phyloP scores from a whole-genome alignment of 2,329 filamentous ascomycete species.

The Sporothrix humicola region DNA sequence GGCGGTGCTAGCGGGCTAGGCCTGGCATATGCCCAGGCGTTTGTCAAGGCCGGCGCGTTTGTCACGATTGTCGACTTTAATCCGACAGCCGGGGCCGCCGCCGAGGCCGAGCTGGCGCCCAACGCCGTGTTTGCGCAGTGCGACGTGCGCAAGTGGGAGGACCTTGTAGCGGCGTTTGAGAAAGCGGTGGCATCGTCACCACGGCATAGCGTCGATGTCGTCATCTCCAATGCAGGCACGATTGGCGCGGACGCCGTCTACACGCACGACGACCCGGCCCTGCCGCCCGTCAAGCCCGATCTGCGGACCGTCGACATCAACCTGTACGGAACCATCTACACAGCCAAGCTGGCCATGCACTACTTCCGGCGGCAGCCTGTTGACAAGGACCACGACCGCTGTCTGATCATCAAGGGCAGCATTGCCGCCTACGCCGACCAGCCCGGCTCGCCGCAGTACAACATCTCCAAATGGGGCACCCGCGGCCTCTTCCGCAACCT shows the following conservation, averaged over 20 bases:
- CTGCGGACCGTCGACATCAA: slow-evolving; percentile 52
- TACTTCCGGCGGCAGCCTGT: slow-evolving; percentile 53
- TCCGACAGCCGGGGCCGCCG: slow-evolving; percentile 42
- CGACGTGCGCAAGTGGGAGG: slow-evolving; percentile 52
- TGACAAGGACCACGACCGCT: slow-evolving; percentile 49
- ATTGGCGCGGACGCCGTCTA: slow-evolving; percentile 37
- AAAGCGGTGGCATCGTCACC: slow-evolving; percentile 47
- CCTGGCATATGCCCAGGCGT: slow-evolving; percentile 46
- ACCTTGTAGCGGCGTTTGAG: slow-evolving; percentile 51
- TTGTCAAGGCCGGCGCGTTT: slow-evolving; percentile 47
- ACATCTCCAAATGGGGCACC: slow-evolving; percentile 51
- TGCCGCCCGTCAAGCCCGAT: slow-evolving; percentile 47
- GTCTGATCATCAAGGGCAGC: slow-evolving; percentile 56
- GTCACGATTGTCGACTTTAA: slow-evolving; percentile 51
- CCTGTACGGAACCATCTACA: slow-evolving; percentile 52
- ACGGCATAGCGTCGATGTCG: slow-evolving; percentile 50
- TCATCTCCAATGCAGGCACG: slow-evolving; percentile 57
- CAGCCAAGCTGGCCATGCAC: slow-evolving; percentile 53
- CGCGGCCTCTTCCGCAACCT: slow-evolving; percentile 52
- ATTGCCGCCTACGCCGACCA: slow-evolving; percentile 56
- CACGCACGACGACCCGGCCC: slow-evolving; percentile 37
- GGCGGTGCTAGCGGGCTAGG: slow-evolving; percentile 55
- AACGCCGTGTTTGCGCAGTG: slow-evolving; percentile 37
- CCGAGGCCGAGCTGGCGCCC: slow-evolving; percentile 29
- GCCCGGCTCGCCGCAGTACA: slow-evolving; percentile 51